phyloP scores from a whole-genome alignment of 768 basidiomycete genomes.

The Auricularia auricula-judae region DNA sequence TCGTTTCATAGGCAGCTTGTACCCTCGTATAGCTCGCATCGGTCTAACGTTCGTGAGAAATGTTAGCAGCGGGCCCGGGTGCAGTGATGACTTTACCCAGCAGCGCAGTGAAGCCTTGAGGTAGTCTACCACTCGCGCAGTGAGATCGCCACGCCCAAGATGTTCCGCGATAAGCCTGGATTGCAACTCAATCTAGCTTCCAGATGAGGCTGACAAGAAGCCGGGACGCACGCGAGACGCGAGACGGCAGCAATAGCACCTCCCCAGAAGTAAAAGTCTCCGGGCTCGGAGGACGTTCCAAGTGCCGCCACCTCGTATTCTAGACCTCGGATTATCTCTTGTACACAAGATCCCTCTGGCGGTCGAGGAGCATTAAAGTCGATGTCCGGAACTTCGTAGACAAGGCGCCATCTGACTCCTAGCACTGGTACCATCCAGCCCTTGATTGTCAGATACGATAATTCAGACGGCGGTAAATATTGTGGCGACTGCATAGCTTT shows the following conservation, averaged over 20 bases:
- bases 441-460: constrained; percentile 24
- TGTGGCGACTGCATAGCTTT: constrained; percentile 10
- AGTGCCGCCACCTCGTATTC: neutral
- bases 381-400: constrained; percentile 22
- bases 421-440: constrained; percentile 24
- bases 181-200: neutral
- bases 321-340: constrained; percentile 20
- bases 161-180: constrained; percentile 21
- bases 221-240: constrained; percentile 19
- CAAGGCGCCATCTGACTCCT: constrained; percentile 21
- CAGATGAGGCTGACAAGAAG: neutral
- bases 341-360: constrained; percentile 21
- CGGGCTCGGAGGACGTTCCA: neutral
- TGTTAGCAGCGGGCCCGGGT: neutral
- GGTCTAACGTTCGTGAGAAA: neutral
- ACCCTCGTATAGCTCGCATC: constrained; percentile 4
- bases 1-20: constrained; percentile 24
- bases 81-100: constrained; percentile 11
- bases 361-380: constrained; percentile 23
- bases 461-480: constrained; percentile 13
- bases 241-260: constrained; percentile 19
- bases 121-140: constrained; percentile 16
- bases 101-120: constrained; percentile 17
- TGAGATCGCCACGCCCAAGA: constrained; percentile 22
- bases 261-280: constrained; percentile 26